phyloP scores from a whole-genome alignment of 768 basidiomycete genomes.

The Tylopilus vinaceipallidus region DNA sequence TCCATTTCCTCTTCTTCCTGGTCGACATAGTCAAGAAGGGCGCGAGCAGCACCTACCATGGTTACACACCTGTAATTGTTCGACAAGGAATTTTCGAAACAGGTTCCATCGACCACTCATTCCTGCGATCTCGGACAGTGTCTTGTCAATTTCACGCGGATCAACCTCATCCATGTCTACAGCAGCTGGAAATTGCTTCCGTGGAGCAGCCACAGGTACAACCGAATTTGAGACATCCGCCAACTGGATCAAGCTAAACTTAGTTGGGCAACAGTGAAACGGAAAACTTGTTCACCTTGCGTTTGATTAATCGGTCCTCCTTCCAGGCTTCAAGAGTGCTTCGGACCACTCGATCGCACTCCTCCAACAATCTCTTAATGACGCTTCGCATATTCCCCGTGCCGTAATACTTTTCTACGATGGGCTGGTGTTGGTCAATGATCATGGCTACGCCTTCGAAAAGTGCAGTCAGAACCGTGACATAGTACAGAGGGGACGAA shows the following conservation, averaged over 20 bases:
- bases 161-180: slow-evolving; percentile 64
- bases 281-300: slow-evolving; percentile 52
- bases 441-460: slow-evolving; percentile 96
- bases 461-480: slow-evolving; percentile 83
- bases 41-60: neutral
- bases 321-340: slow-evolving; percentile 82
- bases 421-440: slow-evolving; percentile 94
- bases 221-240: slow-evolving; percentile 46
- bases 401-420: slow-evolving; percentile 99
- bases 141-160: slow-evolving; percentile 87
- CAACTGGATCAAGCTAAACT: slow-evolving; percentile 35
- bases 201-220: slow-evolving; percentile 28
- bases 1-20: slow-evolving; percentile 21
- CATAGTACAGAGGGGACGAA: slow-evolving; percentile 89
- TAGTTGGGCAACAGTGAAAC: slow-evolving; percentile 2
- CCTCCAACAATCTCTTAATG: slow-evolving; percentile 70
- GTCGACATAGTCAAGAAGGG: slow-evolving; percentile 2
- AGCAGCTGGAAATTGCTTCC: slow-evolving; percentile 31
- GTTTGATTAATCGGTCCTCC: slow-evolving; percentile 80
- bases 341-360: slow-evolving; percentile 83
- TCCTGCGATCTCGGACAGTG: slow-evolving; percentile 82
- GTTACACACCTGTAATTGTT: slow-evolving; percentile 58
- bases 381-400: slow-evolving; percentile 81
- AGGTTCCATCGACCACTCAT: slow-evolving; percentile 92
- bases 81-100: slow-evolving; percentile 83